Percentiles rank a stretch among this genome's conserved stretches.
Conservation (phyloP, 345 rosid genomes). For the Syzygium grande region DNA sequence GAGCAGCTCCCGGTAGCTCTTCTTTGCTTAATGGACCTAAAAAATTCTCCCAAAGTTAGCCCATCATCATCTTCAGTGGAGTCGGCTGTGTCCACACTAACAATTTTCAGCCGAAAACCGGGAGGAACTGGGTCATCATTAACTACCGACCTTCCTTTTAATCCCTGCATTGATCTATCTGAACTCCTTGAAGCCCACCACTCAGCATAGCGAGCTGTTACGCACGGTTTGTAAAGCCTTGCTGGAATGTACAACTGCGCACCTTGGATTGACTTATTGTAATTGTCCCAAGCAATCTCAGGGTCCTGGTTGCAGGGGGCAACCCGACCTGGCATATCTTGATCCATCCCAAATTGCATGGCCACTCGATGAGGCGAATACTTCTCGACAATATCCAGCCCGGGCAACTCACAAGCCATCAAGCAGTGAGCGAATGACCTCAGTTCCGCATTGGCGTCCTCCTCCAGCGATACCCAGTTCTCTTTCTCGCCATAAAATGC, state of each 20-base stretch:
- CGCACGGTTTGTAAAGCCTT: slow-evolving; percentile 11
- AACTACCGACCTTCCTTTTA: background rate
- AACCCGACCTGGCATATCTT: slow-evolving; percentile 27
- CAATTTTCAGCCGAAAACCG: background rate
- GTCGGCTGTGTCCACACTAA: background rate
- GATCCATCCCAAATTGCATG: slow-evolving; percentile 58
- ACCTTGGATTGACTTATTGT: slow-evolving; percentile 20
- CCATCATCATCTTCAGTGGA: background rate
- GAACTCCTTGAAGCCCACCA: slow-evolving; percentile 32
- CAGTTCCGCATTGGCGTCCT: slow-evolving; percentile 3
- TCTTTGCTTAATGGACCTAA: background rate
- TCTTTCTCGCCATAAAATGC: slow-evolving; percentile 1
- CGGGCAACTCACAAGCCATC: slow-evolving; percentile 28
- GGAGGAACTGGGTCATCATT: slow-evolving; percentile 8
- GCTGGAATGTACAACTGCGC: slow-evolving; percentile 30
- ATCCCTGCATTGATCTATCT: background rate
- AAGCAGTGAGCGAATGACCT: slow-evolving; percentile 9
- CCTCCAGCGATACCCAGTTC: background rate
- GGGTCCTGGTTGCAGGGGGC: slow-evolving; percentile 1
- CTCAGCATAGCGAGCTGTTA: slow-evolving; percentile 21
- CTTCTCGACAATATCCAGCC: slow-evolving; percentile 13
- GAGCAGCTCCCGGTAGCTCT: background rate
- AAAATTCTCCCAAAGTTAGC: background rate
- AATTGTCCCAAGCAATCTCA: slow-evolving; percentile 25
- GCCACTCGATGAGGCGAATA: slow-evolving; percentile 49